Conservation (phyloP, 441 rosid genomes). For the Adansonia madagascariensis region DNA sequence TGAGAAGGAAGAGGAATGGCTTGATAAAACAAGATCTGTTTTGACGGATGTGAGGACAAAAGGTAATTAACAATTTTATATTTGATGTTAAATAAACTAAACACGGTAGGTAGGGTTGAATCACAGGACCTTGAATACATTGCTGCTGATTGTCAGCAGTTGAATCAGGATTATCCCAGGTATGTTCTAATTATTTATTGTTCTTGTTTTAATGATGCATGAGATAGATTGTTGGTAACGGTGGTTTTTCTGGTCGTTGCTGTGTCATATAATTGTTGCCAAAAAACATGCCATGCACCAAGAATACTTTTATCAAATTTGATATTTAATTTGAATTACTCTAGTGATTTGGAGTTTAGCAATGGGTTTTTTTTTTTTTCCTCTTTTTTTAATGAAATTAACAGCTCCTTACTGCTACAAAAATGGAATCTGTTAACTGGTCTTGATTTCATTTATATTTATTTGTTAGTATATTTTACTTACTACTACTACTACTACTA, state of each 20-base stretch:
- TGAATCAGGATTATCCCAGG: not conserved
- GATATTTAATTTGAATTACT: too few relatives aligned
- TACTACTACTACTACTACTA: not conserved
- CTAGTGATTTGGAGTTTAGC: too few relatives aligned
- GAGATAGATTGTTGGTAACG: too few relatives aligned
- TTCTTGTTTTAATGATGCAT: too few relatives aligned
- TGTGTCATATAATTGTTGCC: too few relatives aligned
- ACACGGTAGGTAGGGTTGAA: not conserved
- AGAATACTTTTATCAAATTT: too few relatives aligned
- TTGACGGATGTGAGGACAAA: not conserved
- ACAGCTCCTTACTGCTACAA: too few relatives aligned
- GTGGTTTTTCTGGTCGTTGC: too few relatives aligned
- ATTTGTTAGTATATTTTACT: not conserved
- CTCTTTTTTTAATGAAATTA: too few relatives aligned
- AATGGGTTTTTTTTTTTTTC: too few relatives aligned
- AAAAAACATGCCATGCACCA: too few relatives aligned
- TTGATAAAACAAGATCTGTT: not conserved
- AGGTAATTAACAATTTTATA: too few relatives aligned
- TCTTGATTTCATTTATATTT: not conserved
- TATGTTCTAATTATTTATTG: not conserved
- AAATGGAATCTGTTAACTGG: not conserved
- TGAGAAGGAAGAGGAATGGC: not conserved
- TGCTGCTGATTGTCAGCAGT: not conserved
- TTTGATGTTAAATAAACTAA: not conserved
- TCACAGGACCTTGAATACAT: not conserved